Conservation (phyloP, 331 rosid species). For the Cydonia oblonga region DNA sequence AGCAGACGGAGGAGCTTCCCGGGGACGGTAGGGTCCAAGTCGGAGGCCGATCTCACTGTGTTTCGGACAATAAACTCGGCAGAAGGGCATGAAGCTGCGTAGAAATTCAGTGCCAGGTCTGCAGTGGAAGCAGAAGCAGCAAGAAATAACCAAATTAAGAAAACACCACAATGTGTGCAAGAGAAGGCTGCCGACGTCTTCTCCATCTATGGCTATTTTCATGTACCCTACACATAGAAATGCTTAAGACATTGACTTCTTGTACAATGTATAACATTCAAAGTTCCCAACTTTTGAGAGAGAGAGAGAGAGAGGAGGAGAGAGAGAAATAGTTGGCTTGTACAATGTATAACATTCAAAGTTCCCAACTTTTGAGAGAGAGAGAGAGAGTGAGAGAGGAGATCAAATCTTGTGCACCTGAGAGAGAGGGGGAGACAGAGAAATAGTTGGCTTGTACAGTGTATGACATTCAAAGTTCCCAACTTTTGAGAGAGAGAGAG, state of each 20-base stretch:
- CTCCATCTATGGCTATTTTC: constrained; percentile 28
- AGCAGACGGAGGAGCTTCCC: constrained; percentile 88
- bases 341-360: no score
- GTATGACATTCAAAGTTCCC: no score
- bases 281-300: not conserved
- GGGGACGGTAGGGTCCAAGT: constrained; percentile 61
- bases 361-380: no score
- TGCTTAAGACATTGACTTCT: not conserved
- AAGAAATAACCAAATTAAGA: constrained; percentile 13
- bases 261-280: not conserved
- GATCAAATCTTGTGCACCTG: no score
- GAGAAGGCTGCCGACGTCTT: constrained; percentile 11
- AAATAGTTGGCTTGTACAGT: no score
- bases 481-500: no score
- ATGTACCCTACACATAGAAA: not conserved
- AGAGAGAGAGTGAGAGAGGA: no score
- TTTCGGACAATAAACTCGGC: constrained; percentile 62
- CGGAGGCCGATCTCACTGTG: constrained; percentile 52
- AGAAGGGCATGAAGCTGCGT: constrained; percentile 58
- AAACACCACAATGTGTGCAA: not conserved
- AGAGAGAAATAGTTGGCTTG: no score
- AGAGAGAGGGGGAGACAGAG: no score
- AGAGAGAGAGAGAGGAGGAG: constrained; percentile 2
- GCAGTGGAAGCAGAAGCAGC: constrained; percentile 24
- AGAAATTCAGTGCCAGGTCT: constrained; percentile 54